Percentiles rank a stretch among this genome's conserved stretches.
Conservation (phyloP, 2,329 filamentous ascomycete genomes). For the Fusarium sp. region DNA sequence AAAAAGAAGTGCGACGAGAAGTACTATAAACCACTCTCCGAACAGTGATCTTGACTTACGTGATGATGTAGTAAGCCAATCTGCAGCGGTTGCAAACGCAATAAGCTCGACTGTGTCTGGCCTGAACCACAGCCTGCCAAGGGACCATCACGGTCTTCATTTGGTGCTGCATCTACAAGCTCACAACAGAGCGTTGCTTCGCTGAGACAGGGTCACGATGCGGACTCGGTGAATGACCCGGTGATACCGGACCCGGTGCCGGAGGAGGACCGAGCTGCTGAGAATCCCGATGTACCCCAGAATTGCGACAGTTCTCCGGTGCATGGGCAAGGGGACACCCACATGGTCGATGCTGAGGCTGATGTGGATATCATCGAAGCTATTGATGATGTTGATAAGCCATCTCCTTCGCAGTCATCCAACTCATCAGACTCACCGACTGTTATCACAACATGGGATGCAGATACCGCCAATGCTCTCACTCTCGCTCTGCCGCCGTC, state of each 20-base stretch:
- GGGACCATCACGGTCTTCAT: constrained; percentile 20
- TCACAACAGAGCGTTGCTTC: constrained; percentile 18
- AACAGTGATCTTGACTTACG: background rate
- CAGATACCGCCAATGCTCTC: constrained; percentile 33
- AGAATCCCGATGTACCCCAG: constrained; percentile 8
- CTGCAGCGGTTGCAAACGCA: constrained; percentile 63
- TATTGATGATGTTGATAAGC: constrained; percentile 30
- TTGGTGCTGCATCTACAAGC: constrained; percentile 19
- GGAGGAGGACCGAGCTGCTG: constrained; percentile 18
- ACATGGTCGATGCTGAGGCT: constrained; percentile 39
- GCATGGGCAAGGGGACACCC: constrained; percentile 36
- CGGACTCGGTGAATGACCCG: constrained; percentile 26
- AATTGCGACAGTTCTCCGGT: constrained; percentile 28
- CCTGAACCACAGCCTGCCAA: constrained; percentile 33
- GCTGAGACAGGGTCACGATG: constrained; percentile 6
- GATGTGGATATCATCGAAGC: constrained; percentile 21
- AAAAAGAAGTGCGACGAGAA: constrained; percentile 65
- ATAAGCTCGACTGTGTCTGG: constrained; percentile 64
- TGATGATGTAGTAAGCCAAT: constrained; percentile 53
- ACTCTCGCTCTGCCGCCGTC: constrained; percentile 23
- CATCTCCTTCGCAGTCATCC: constrained; percentile 33
- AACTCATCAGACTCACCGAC: constrained; percentile 33
- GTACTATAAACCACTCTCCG: background rate
- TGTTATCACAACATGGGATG: constrained; percentile 18
- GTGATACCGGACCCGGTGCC: constrained; percentile 20